Conservation (phyloP, 2,329 filamentous ascomycete species). For the Fusarium mangiferae region DNA sequence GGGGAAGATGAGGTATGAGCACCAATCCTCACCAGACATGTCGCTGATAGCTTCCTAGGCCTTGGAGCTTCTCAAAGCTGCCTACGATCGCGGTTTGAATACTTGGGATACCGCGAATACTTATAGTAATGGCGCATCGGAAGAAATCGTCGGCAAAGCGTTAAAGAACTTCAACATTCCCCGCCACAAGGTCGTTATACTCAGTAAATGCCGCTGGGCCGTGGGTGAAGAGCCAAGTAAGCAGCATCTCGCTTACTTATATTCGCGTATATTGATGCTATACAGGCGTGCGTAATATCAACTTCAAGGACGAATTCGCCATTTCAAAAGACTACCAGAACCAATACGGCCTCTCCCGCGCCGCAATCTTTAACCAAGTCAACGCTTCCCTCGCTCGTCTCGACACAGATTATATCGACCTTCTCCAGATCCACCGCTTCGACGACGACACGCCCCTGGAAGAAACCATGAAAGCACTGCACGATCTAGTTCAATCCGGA, state of each 20-base stretch:
- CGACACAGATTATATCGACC: slow-evolving; percentile 59
- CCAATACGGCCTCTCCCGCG: slow-evolving; percentile 32
- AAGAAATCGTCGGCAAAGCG: slow-evolving; percentile 30
- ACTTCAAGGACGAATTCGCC: slow-evolving; percentile 14
- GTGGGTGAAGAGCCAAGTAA: slow-evolving; percentile 31
- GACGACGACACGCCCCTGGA: slow-evolving; percentile 57
- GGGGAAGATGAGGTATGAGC: slow-evolving; percentile 19
- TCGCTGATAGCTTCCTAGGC: background rate
- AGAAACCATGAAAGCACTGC: slow-evolving; percentile 67
- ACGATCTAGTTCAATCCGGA: slow-evolving; percentile 65
- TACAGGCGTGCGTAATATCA: slow-evolving; percentile 14
- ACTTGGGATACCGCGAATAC: slow-evolving; percentile 32
- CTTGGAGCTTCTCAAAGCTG: slow-evolving; percentile 23
- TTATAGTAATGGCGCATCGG: slow-evolving; percentile 22
- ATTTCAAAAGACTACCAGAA: slow-evolving; percentile 38
- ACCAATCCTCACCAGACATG: rapidly evolving
- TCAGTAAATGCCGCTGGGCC: slow-evolving; percentile 31
- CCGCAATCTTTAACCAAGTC: slow-evolving; percentile 35
- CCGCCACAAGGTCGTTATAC: slow-evolving; percentile 26
- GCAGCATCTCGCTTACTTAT: rapidly evolving
- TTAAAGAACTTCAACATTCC: slow-evolving; percentile 31
- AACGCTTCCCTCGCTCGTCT: slow-evolving; percentile 32
- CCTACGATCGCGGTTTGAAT: slow-evolving; percentile 32
- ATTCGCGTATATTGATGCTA: rapidly evolving
- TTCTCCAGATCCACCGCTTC: slow-evolving; percentile 64